Base-by-base conservation (phyloP, 257 asterid species). In the Anisodus tanguticus region DNA sequence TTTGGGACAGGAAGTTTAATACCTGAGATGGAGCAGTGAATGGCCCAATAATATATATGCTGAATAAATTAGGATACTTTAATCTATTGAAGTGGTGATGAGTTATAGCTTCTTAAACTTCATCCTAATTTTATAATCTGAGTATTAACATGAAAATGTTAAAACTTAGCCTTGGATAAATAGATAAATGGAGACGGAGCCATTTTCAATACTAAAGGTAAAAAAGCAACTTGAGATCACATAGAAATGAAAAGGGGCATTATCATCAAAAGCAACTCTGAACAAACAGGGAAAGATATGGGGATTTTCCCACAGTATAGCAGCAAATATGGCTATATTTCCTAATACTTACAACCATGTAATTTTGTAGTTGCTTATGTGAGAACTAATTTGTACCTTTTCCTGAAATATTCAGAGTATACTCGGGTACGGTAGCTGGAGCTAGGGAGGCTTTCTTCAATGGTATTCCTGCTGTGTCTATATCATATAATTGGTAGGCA, bases 341-440 rank as follows among this genome's bases (percentile, higher is more conserved):
- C 79, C 55, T 70, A 17, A 1, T 70, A 70, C 26, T 19, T 41
- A 15, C 54, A 39, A 69, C 31, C 78, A 37, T 8, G 62, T 19
- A 11, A 74, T 1, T 74, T 74, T 22, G 19, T 74, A 22, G 43
- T 49, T 49, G 81, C 62, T 74, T 74, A 6, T 51, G 81, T 74
- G 7, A 49, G 81, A 74, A 74, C 49, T 74, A 49, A 35, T 74
- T 71, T 49, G 22, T 74, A 57, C 12, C 45, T 26, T 22, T 55
- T 79, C 12, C 45, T 79, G 69, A 79, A 55, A 57, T 55, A 3
- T 26, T 51, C 94, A 94, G 99, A 79, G 86, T 90, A 72, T 94
- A 94, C 88, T 95, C 99, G 31, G 99, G 98, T 83, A 96, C 98
- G 9, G 98, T 96, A 31, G 99, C 94, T 39, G 99, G 99, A 82